A percentile compares a stretch with the other conserved stretches of the same genome.
phyloP scores from a whole-genome alignment of 2,329 filamentous ascomycete species.

The Thielaviopsis punctulata region DNA sequence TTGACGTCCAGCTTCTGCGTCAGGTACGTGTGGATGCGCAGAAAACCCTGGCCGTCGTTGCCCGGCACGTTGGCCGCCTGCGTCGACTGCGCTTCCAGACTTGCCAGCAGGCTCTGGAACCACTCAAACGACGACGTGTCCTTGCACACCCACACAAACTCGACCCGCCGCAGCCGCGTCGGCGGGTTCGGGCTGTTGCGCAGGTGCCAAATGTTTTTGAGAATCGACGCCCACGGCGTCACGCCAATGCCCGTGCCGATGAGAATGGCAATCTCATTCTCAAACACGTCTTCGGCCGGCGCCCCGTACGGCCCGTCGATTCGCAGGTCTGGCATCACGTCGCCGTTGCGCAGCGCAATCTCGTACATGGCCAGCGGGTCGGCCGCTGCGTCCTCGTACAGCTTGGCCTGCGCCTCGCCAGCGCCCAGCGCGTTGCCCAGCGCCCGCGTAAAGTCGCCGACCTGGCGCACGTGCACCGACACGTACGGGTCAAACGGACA shows the following conservation, averaged over 20 bases:
- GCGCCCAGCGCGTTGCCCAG: conserved; percentile 72
- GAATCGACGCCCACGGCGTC: conserved; percentile 57
- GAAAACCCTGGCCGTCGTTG: conserved; percentile 49
- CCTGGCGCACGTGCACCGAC: conserved; percentile 72
- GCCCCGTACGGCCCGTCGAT: conserved; percentile 83
- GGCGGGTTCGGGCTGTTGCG: conserved; percentile 66
- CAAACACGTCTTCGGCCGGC: conserved; percentile 82
- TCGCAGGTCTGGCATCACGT: conserved; percentile 63
- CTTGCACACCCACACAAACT: conserved; percentile 88
- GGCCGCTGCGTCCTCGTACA: conserved; percentile 50
- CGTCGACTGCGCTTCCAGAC: conserved; percentile 58
- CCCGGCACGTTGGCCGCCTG: conserved; percentile 41
- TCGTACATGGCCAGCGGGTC: conserved; percentile 85
- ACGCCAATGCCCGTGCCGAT: conserved; percentile 65
- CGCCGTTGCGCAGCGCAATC: conserved; percentile 66
- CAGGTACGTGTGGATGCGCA: conserved; percentile 81
- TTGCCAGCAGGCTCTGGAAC: conserved; percentile 75
- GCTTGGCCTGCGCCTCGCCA: conserved; percentile 57
- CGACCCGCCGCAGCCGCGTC: conserved; percentile 62
- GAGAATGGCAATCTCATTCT: conserved; percentile 63
- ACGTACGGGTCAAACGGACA: conserved; percentile 80
- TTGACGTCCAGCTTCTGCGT: conserved; percentile 72
- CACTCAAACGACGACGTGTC: conserved; percentile 81
- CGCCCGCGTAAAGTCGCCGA: conserved; percentile 70
- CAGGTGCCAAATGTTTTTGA: conserved; percentile 87